Percentiles rank a stretch among this genome's conserved stretches.
These are phyloP conservation scores for Triadica sebifera DNA, from an alignment of 345 rosid genomes.

Conservation along the genomic window DNA sequence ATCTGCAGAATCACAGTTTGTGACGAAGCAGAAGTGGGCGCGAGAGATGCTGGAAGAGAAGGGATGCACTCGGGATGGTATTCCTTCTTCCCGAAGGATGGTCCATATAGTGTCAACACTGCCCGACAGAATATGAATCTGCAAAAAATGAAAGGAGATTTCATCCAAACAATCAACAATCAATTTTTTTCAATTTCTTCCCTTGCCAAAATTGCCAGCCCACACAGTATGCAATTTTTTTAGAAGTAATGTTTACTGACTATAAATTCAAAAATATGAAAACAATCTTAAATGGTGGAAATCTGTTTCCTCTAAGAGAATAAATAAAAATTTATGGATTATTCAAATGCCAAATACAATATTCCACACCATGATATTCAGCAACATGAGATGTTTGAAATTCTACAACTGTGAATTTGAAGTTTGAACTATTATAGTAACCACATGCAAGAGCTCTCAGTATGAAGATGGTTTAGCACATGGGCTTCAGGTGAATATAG, in stretches of 20 bases:
- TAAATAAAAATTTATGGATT: not conserved
- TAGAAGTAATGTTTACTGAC: not conserved
- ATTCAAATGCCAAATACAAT: not conserved
- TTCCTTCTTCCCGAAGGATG: constrained; percentile 54
- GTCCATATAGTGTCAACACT: constrained; percentile 52
- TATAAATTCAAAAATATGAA: not conserved
- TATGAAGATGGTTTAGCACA: not conserved
- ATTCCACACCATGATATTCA: not conserved
- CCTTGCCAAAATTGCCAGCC: not conserved
- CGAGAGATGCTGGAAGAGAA: constrained; percentile 53
- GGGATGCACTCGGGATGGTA: constrained; percentile 73
- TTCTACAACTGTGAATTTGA: not conserved
- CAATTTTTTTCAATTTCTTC: not conserved
- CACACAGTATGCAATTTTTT: not conserved
- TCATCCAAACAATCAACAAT: not conserved
- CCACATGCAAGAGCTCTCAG: not conserved
- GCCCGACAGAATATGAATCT: constrained; percentile 83
- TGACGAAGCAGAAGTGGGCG: constrained; percentile 41
- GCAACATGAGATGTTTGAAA: not conserved
- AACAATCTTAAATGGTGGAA: not conserved
- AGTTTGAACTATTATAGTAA: not conserved
- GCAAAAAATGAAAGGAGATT: constrained; percentile 15
- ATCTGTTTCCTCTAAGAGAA: not conserved
- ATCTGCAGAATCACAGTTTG: constrained; percentile 54
- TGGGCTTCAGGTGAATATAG: not conserved